Evolutionary conservation across 164 flowering plant species (phyloP), one percentile per base, ranked within the genome.

Genomic region (Houttuynia cordata): DNA sequence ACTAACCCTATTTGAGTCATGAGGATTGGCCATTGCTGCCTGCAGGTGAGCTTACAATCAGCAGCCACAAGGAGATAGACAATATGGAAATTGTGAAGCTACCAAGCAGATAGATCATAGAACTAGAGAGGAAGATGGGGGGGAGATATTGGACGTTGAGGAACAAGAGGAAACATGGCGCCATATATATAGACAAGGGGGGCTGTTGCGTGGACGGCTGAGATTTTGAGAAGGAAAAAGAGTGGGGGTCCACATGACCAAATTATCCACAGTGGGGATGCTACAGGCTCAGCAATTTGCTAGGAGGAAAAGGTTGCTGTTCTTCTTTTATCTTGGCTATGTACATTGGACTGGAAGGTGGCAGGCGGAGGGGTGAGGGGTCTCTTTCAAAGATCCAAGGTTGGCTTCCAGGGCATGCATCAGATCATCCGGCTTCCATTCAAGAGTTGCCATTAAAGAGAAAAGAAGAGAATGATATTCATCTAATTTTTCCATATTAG

Each of bases 131-230:
- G 56, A n/a, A 17, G 23, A 60, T 25, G 60, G 51, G 8, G 51
- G 60, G 40, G 64, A 55, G 53, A 41, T 52, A 42, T 30, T 51
- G 14, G 52, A 14, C 39, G 62, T 51, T 54, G 64, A 30, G 41
- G 59, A 58, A 17, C 22, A 54, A 47, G 66, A 55, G 57, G 34
- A 41, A 54, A 18, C 58, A 40, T 50, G 13, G 66, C 19, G 49
- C 51, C n/a, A 64, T 51, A 73, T 81, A 72, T 71, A 83, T 81
- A 83, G 78, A 65, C 37, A 62, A 39, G 24, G 67, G n/a, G 64
- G 61, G 65, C 58, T 52, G 51, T 50, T 2, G 49, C n/a, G 61
- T 67, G 75, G 58, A 79, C 74, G 88, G 82, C 71, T 57, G 74
- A 78, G 79, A 78, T 80, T 73, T 37, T 23, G 24, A 34, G 47